Evolutionary conservation across 257 asterid genomes (phyloP), one percentile per base, ranked within the genome.

Genomic region (Capsicum chinense): DNA sequence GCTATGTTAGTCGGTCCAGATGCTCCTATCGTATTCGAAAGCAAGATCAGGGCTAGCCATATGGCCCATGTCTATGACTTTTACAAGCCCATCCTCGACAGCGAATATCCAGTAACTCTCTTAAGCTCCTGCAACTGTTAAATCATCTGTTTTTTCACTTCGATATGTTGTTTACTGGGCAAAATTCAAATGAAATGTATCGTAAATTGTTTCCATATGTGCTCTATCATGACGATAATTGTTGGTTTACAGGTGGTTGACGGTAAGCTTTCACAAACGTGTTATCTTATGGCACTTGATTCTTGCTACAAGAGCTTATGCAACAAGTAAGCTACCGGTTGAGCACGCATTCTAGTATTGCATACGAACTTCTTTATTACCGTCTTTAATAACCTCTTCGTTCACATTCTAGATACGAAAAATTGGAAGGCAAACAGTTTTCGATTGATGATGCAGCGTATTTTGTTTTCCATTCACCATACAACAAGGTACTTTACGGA

Each of bases 211-310:
- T 76, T 76, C 63, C 63, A 21, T 76, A 13, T 52, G 63, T 76
- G 44, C 62, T 52, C 80, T 76, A 52, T 76, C 3, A 50, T 76
- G 44, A 76, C 14, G 26, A 63, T 54, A 26, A 76, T 52, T 78
- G 5, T 52, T 78, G 60, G 47, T 56, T 47, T 87, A 84, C 84
- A 97, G 99, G 99, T 97, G 86, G 99, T 97, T 68, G 99, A 97
- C 85, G 99, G 99, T 63, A 97, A 97, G 92, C 99, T 97, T 87
- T 95, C 99, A 78, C 99, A 97, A 85, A 97, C 99, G 56, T 97
- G 99, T 88, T 97, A 95, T 90, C 98, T 97, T 85, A 93, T 93
- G 99, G 99, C 99, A 33, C 94, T 97, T 44, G 99, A 97, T 91
- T 89, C 97, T 71, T 97, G 99, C 91, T 97, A 97, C 95, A 91